These are phyloP conservation scores for Forsythia viridissima DNA, from an alignment of 257 asterid genomes.

Conservation along the genomic window DNA sequence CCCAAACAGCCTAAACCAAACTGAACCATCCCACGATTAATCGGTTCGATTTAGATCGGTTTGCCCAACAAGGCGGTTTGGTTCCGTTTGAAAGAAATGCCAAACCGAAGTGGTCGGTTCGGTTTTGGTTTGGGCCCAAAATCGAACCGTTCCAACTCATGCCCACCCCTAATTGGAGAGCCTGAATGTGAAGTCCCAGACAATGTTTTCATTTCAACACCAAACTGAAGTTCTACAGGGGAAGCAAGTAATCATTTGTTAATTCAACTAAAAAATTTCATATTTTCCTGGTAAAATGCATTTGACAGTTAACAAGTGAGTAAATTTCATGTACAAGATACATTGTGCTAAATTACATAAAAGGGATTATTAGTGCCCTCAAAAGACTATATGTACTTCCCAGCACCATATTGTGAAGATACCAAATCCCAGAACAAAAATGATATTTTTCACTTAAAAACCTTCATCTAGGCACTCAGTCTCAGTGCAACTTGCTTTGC, in stretches of 20 bases:
- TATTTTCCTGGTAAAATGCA: neutral
- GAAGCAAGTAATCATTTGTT: neutral
- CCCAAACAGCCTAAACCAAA: no score
- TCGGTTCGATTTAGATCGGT: no score
- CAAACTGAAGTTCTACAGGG: neutral
- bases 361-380: conserved; percentile 6
- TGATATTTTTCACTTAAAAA: conserved; percentile 9
- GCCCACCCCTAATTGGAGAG: no score
- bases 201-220: neutral
- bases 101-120: no score
- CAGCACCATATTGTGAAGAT: conserved; percentile 13
- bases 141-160: no score
- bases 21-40: no score
- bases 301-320: neutral
- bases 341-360: conserved; percentile 21
- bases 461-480: conserved; percentile 12
- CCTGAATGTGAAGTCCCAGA: neutral
- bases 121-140: no score
- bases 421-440: conserved; percentile 26
- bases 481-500: neutral
- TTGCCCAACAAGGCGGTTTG: no score
- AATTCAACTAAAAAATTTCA: neutral
- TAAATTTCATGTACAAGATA: conserved; percentile 20
- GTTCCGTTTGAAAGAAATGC: no score
- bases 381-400: conserved; percentile 16